Conservation (phyloP, 108 stramenopile species). For the Chaetoceros tenuissimus region DNA sequence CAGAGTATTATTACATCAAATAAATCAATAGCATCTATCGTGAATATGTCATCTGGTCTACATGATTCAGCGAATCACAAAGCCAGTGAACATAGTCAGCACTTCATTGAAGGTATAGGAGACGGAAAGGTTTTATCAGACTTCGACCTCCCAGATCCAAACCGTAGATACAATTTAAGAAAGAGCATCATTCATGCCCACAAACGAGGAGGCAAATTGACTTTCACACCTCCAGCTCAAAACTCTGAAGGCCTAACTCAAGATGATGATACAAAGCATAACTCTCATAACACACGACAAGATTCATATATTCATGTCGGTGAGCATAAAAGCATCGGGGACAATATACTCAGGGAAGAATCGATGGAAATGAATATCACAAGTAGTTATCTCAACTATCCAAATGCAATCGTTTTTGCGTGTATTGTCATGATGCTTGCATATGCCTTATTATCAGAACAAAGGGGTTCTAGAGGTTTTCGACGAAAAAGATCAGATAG, state of each 20-base stretch:
- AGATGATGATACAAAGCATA: neutral
- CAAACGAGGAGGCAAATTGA: neutral
- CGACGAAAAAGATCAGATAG: neutral
- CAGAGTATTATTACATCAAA: too few relatives aligned
- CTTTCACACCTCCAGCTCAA: neutral
- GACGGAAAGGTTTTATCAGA: neutral
- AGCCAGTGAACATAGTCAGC: too few relatives aligned
- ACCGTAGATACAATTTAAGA: neutral
- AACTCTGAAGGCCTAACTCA: neutral
- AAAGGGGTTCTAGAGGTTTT: too few relatives aligned
- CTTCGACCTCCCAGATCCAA: neutral
- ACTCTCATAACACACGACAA: neutral
- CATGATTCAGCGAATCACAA: too few relatives aligned
- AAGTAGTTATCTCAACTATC: too few relatives aligned
- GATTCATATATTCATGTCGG: too few relatives aligned
- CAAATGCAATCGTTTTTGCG: too few relatives aligned
- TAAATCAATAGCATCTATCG: too few relatives aligned
- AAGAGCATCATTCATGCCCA: neutral
- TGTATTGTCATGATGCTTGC: neutral
- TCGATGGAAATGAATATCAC: too few relatives aligned
- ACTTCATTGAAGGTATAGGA: neutral
- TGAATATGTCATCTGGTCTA: too few relatives aligned
- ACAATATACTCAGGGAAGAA: too few relatives aligned
- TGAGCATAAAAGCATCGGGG: too few relatives aligned
- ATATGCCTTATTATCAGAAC: neutral